Base-by-base conservation (phyloP, 2,329 filamentous ascomycete species). In the Xylaria hypoxylon region DNA sequence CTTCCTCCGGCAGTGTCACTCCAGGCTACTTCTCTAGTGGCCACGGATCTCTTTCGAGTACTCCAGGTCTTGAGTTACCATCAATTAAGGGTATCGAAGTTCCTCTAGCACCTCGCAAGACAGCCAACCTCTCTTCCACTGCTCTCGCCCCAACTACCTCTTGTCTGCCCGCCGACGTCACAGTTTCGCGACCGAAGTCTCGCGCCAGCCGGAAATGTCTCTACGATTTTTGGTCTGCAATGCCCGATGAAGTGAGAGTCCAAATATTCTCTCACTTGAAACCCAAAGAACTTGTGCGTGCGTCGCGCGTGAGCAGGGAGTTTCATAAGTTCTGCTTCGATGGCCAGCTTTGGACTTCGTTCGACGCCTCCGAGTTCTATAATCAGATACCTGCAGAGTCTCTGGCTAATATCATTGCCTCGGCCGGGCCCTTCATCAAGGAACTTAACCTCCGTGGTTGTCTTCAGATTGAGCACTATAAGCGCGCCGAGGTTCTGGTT, bases 381-480 rank as follows among this genome's bases (percentile, higher is more conserved):
- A 87, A 87, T 70, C 88, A 94, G 59, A 98, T 98, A 70, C 91
- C 95, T 0, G 92, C 92, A 24, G 89, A 92, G 69, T 92, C 92
- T 0, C 81, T 99, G 53, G 88, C 94, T 62, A 93, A 91, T 74
- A 94, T 98, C 68, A 94, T 98, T 75, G 88, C 89, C 0, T 86
- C 89, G 3, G 93, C 94, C 1, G 96, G 95, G 0, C 93, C 95
- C 0, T 99, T 98, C 73, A 89, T 98, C 60, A 92, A 92, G 72
- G 89, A 97, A 73, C 84, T 99, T 61, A 98, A 98, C 74, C 85
- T 99, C 2, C 85, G 95, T 72, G 96, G 96, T 28, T 99, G 95
- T 77, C 87, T 97, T 38, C 96, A 98, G 77, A 85, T 98, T 58
- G 87, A 92, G 70, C 91, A 96, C 74, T 90, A 91, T 74, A 94